Conservation (phyloP, 192 early-diverging fungal species). For the Linderina pennispora region DNA sequence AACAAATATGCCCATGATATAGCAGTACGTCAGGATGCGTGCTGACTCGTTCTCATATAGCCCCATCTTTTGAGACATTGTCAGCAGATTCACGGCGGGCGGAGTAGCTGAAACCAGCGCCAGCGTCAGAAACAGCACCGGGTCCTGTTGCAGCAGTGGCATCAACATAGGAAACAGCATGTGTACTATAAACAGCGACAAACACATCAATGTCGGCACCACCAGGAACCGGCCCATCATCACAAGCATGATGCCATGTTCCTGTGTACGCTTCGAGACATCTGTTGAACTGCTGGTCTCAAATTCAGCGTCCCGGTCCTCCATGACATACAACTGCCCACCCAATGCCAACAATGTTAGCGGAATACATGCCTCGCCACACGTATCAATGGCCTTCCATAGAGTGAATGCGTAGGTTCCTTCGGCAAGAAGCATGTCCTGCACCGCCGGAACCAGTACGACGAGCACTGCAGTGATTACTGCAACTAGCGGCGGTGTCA, state of each 20-base stretch:
- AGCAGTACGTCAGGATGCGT: slow-evolving; percentile 57
- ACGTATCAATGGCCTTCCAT: slow-evolving; percentile 50
- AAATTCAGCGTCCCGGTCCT: neutral
- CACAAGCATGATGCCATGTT: slow-evolving; percentile 18
- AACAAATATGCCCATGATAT: slow-evolving; percentile 34
- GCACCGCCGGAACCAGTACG: slow-evolving; percentile 14
- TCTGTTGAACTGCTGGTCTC: neutral
- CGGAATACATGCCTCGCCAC: slow-evolving; percentile 55
- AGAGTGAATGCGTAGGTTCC: slow-evolving; percentile 12
- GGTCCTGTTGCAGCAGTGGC: slow-evolving; percentile 47
- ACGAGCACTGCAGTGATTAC: slow-evolving; percentile 18
- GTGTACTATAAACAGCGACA: slow-evolving; percentile 20
- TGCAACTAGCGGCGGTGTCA: slow-evolving; percentile 26
- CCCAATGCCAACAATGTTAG: neutral
- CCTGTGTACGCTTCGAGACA: slow-evolving; percentile 15
- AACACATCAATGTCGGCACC: slow-evolving; percentile 21
- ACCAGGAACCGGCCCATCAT: slow-evolving; percentile 37
- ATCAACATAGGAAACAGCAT: slow-evolving; percentile 23
- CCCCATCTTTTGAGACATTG: slow-evolving; percentile 57
- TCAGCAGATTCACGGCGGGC: slow-evolving; percentile 60
- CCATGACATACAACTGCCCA: neutral
- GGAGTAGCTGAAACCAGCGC: slow-evolving; percentile 56
- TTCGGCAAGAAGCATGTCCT: slow-evolving; percentile 11
- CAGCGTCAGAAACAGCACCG: slow-evolving; percentile 54
- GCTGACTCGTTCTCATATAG: slow-evolving; percentile 62